These are phyloP conservation scores for Sequoia sempervirens DNA, from an alignment of 75 land plant genomes.

Conservation along the genomic window DNA sequence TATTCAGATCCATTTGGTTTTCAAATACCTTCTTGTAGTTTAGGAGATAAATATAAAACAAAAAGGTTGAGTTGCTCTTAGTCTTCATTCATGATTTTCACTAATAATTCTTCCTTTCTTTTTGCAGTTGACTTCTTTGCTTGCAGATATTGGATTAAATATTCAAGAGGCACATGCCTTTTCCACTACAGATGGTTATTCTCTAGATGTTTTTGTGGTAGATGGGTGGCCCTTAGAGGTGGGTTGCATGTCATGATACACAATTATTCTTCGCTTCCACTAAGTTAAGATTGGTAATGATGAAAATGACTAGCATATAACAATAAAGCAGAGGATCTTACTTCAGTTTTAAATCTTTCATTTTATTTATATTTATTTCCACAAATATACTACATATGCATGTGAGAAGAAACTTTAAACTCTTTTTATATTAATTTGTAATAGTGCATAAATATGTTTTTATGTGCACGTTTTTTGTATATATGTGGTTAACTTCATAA, in stretches of 20 bases:
- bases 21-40: background rate
- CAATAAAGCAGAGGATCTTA: background rate
- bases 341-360: background rate
- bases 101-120: background rate
- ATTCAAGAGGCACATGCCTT: slow-evolving; percentile 97
- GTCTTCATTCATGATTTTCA: background rate
- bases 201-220: slow-evolving; percentile 96
- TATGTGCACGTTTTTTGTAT: background rate
- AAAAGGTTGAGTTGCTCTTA: too few species aligned
- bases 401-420: background rate
- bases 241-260: background rate
- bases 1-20: background rate
- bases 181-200: slow-evolving; percentile 90
- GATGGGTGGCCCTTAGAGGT: slow-evolving; percentile 97
- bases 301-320: background rate
- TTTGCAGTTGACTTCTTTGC: slow-evolving; percentile 85
- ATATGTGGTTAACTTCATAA: background rate
- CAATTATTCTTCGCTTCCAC: background rate
- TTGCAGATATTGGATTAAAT: slow-evolving; percentile 90
- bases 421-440: background rate
- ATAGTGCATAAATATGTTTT: background rate
- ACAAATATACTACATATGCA: background rate
- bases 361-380: background rate
- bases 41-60: background rate
- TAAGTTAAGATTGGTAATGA: background rate